Conservation (phyloP, 331 rosid genomes). For the Malus hybrid region DNA sequence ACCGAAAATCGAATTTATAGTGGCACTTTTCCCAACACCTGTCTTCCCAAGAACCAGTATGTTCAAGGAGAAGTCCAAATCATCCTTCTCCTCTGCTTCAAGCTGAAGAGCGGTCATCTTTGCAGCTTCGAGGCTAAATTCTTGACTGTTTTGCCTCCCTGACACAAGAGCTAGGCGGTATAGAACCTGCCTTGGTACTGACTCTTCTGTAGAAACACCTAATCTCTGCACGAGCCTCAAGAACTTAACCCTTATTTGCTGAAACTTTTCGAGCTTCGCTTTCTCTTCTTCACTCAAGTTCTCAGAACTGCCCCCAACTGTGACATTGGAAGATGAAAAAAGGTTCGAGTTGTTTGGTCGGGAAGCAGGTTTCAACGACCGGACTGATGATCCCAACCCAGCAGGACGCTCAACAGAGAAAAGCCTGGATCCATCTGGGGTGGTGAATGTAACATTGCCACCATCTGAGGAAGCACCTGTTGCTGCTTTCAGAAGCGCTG, state of each 20-base stretch:
- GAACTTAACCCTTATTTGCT: slow-evolving; percentile 63
- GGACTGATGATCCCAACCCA: slow-evolving; percentile 79
- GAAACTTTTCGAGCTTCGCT: slow-evolving; percentile 53
- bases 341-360: slow-evolving; percentile 47
- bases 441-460: slow-evolving; percentile 60
- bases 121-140: slow-evolving; percentile 67
- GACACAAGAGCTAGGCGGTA: slow-evolving; percentile 63
- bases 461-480: slow-evolving; percentile 64
- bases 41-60: slow-evolving; percentile 81
- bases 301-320: slow-evolving; percentile 36
- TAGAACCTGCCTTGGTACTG: slow-evolving; percentile 74
- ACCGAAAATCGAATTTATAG: slow-evolving; percentile 79
- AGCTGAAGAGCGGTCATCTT: slow-evolving; percentile 57
- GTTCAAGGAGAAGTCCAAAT: slow-evolving; percentile 56
- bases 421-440: slow-evolving; percentile 80
- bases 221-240: slow-evolving; percentile 70
- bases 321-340: slow-evolving; percentile 30
- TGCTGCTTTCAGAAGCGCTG: slow-evolving; percentile 86
- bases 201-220: slow-evolving; percentile 68
- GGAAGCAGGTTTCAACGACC: slow-evolving; percentile 46
- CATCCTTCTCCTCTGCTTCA: slow-evolving; percentile 63
- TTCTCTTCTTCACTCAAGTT: slow-evolving; percentile 69
- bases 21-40: slow-evolving; percentile 95
- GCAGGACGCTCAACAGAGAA: slow-evolving; percentile 94
- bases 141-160: slow-evolving; percentile 55